phyloP scores from a whole-genome alignment of 805 yeast genomes.

The Candida manassasensis region DNA sequence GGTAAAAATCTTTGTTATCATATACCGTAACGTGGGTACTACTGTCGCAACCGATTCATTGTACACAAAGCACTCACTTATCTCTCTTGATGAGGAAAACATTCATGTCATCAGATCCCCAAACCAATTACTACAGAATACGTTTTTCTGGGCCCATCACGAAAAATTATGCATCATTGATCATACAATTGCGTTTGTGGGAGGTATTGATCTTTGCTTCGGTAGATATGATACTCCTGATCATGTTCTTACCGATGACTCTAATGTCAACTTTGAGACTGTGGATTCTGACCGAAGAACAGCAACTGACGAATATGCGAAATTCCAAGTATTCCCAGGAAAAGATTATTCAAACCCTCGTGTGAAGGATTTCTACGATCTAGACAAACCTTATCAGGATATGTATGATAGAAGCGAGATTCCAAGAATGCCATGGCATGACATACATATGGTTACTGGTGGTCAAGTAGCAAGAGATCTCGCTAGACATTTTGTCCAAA shows the following conservation, averaged over 20 bases:
- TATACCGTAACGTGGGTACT: constrained; percentile 89
- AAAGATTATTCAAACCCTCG: constrained; percentile 97
- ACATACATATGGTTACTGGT: constrained; percentile 90
- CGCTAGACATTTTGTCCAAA: constrained; percentile 90
- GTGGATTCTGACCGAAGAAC: constrained; percentile 26
- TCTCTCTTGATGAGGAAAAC: constrained; percentile 74
- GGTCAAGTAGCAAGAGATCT: constrained; percentile 94
- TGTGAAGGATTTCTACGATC: constrained; percentile 74
- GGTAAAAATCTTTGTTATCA: constrained; percentile 85
- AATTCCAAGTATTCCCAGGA: constrained; percentile 81
- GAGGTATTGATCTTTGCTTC: constrained; percentile 93
- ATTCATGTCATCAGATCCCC: constrained; percentile 92
- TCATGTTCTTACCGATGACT: constrained; percentile 82
- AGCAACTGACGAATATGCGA: constrained; percentile 38
- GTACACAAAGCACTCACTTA: constrained; percentile 90
- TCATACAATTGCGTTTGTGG: constrained; percentile 82
- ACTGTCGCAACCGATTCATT: constrained; percentile 91
- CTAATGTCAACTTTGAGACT: constrained; percentile 28
- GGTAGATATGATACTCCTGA: constrained; percentile 97
- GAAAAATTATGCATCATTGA: constrained; percentile 87
- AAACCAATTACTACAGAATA: constrained; percentile 86
- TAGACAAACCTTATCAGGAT: constrained; percentile 84
- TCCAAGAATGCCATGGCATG: constrained; percentile 99
- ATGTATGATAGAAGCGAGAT: constrained; percentile 77
- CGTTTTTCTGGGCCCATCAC: constrained; percentile 98